Percentiles rank a stretch among this genome's conserved stretches.
Evolutionary conservation across 208 protist species (phyloP).

Genomic region (Strigomonas galati): DNA sequence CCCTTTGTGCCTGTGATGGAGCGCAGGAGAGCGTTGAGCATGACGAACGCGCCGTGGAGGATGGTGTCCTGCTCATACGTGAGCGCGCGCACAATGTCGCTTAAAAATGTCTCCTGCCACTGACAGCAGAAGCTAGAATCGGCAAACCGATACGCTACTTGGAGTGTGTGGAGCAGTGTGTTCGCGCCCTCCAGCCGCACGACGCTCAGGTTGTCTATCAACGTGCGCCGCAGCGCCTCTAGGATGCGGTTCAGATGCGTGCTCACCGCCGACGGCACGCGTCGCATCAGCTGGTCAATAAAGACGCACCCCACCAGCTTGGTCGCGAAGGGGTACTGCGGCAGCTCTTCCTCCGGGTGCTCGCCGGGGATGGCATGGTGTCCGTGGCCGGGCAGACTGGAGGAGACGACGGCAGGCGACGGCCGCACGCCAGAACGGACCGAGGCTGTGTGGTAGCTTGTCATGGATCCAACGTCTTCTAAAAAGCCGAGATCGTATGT

Average conservation of each 20-base stretch:
- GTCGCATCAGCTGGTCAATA: constrained; percentile 64
- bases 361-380: neutral
- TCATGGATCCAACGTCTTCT: constrained; percentile 7
- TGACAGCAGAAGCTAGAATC: constrained; percentile 40
- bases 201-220: constrained; percentile 41
- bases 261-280: constrained; percentile 59
- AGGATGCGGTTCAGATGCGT: constrained; percentile 47
- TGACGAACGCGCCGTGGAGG: constrained; percentile 57
- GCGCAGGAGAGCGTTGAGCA: constrained; percentile 70
- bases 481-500: constrained; percentile 39
- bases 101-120: constrained; percentile 66
- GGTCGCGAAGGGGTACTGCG: constrained; percentile 30
- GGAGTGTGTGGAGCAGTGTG: constrained; percentile 49
- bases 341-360: constrained; percentile 4
- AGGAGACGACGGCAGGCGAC: neutral
- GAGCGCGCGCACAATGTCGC: constrained; percentile 44
- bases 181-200: constrained; percentile 42
- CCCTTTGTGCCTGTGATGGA: constrained; percentile 30
- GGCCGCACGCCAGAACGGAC: neutral
- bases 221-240: constrained; percentile 49
- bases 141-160: constrained; percentile 61
- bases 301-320: constrained; percentile 72
- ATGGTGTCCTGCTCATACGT: constrained; percentile 29
- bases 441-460: neutral
- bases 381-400: neutral